phyloP scores from a whole-genome alignment of 192 early-diverging fungal genomes.

The Backusella morwellensis region DNA sequence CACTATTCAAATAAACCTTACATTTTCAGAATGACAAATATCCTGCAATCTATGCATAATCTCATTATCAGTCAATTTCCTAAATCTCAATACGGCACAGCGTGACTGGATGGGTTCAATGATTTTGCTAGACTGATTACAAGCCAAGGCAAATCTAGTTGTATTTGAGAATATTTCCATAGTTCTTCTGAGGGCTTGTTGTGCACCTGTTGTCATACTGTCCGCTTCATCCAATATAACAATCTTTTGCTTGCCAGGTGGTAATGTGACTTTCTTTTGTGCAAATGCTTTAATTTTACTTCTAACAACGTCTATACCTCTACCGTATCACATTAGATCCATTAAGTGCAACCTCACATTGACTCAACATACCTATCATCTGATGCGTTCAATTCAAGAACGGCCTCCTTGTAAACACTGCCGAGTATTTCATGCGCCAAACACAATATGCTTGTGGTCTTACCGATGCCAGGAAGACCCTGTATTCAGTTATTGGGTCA shows the following conservation, averaged over 20 bases:
- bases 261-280: conserved; percentile 95
- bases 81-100: conserved; percentile 89
- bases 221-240: conserved; percentile 99
- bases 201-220: conserved; percentile 95
- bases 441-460: conserved; percentile 94
- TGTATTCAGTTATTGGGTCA: conserved; percentile 14
- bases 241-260: conserved; percentile 81
- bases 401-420: conserved; percentile 83
- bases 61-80: conserved; percentile 75
- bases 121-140: conserved; percentile 95
- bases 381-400: conserved; percentile 97
- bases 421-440: conserved; percentile 91
- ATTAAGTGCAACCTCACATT: too few relatives aligned
- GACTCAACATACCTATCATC: conserved; percentile 79
- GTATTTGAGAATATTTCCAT: conserved; percentile 98
- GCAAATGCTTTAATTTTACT: conserved; percentile 99
- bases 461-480: conserved; percentile 96
- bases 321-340: conserved; percentile 22
- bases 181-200: conserved; percentile 95
- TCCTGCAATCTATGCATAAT: conserved; percentile 78
- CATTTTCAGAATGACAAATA: conserved; percentile 81
- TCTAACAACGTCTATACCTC: conserved; percentile 94
- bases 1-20: conserved; percentile 19
- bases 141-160: conserved; percentile 95
- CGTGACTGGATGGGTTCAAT: conserved; percentile 98